Conservation (phyloP, 148 eudicot genomes). For the Heliosperma pusillum region DNA sequence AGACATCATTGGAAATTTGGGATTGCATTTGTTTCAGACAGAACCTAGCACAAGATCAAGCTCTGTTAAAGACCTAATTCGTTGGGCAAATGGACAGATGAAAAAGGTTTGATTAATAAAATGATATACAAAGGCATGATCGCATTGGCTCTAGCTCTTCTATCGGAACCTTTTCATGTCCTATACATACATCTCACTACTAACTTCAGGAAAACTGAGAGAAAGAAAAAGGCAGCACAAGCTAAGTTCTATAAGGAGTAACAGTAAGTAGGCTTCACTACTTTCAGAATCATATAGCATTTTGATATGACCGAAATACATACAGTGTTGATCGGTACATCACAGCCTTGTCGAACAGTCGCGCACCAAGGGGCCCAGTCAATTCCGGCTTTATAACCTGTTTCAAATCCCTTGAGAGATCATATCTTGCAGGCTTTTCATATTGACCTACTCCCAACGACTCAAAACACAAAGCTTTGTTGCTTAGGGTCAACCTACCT, state of each 20-base stretch:
- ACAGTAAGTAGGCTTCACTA: neutral
- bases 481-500: constrained; percentile 83
- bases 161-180: neutral
- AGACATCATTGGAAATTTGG: neutral
- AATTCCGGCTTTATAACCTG: constrained; percentile 82
- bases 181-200: neutral
- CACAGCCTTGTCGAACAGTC: constrained; percentile 88
- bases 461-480: constrained; percentile 74
- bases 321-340: constrained; percentile 79
- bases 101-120: neutral
- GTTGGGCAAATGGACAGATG: neutral
- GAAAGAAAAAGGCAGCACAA: constrained; percentile 35
- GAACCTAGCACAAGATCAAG: neutral
- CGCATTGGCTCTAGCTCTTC: neutral
- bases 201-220: neutral
- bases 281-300: constrained; percentile 10
- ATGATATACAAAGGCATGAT: neutral
- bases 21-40: neutral
- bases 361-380: constrained; percentile 93
- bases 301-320: constrained; percentile 28
- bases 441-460: constrained; percentile 71
- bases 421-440: constrained; percentile 78
- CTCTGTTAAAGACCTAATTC: neutral
- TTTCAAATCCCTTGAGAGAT: constrained; percentile 63
- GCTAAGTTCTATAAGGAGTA: constrained; percentile 45